These are phyloP conservation scores for Chrysanthemum seticuspe DNA, from an alignment of 129 eudicot genomes.

Conservation along the genomic window DNA sequence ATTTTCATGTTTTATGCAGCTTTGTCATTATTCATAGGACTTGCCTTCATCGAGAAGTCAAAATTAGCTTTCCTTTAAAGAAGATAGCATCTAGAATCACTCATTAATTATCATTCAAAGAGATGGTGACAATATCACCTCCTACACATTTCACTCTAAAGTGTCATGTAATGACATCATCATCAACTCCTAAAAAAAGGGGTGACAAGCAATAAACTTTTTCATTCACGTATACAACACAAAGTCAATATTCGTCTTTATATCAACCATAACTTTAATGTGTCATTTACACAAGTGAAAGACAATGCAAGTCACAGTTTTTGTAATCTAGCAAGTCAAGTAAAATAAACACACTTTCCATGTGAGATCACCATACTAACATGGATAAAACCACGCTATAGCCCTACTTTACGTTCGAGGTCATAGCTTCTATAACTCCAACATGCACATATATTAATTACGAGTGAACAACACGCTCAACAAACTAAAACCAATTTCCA, in stretches of 20 bases:
- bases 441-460: conserved; percentile 6
- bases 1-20: not conserved
- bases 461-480: conserved; percentile 1
- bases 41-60: conserved; percentile 8
- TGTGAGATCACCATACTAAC: conserved; percentile 5
- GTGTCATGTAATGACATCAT: conserved; percentile 29
- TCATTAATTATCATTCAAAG: conserved; percentile 7
- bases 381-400: conserved; percentile 11
- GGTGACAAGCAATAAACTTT: conserved; percentile 7
- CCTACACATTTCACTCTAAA: conserved; percentile 4
- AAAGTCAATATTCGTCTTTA: conserved; percentile 15
- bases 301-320: not conserved
- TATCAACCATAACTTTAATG: conserved; percentile 17
- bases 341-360: conserved; percentile 1
- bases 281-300: conserved; percentile 7
- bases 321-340: conserved; percentile 8
- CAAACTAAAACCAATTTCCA: conserved; percentile 10
- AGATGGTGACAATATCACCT: not conserved
- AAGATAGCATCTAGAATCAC: conserved; percentile 2
- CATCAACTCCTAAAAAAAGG: conserved; percentile 9
- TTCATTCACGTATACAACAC: conserved; percentile 13
- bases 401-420: conserved; percentile 7
- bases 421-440: conserved; percentile 6
- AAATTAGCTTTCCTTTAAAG: conserved; percentile 13
- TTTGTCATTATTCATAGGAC: conserved; percentile 13